A percentile compares a stretch with the other conserved stretches of the same genome.
Conservation (phyloP, 768 basidiomycete species). For the Phaeotremella skinneri region DNA sequence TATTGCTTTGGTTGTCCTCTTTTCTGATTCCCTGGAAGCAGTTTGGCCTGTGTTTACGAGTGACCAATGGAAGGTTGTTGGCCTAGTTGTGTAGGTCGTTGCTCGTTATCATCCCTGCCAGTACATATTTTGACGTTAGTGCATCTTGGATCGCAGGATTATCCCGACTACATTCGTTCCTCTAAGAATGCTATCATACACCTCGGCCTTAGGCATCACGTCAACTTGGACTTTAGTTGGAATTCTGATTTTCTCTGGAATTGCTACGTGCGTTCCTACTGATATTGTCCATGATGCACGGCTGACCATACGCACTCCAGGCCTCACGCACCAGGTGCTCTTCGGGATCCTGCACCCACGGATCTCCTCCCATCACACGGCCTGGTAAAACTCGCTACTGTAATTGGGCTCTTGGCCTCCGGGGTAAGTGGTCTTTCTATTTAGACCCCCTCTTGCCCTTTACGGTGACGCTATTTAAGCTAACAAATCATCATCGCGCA, state of each 20-base stretch:
- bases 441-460: neutral
- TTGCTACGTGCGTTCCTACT: conserved; percentile 28
- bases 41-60: conserved; percentile 37
- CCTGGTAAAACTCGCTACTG: conserved; percentile 34
- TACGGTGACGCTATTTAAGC: too few relatives aligned
- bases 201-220: conserved; percentile 41
- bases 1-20: conserved; percentile 41
- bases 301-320: neutral
- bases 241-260: conserved; percentile 45
- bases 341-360: conserved; percentile 42
- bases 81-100: conserved; percentile 32
- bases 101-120: neutral
- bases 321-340: conserved; percentile 34
- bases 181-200: conserved; percentile 45
- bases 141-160: conserved; percentile 33
- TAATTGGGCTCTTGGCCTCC: conserved; percentile 41
- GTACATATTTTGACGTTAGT: too few relatives aligned
- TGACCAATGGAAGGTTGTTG: conserved; percentile 41
- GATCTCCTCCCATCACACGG: conserved; percentile 45
- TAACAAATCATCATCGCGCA: conserved; percentile 7
- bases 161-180: conserved; percentile 48
- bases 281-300: neutral
- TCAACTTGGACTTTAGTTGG: conserved; percentile 39
- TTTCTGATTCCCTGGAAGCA: conserved; percentile 42
- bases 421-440: conserved; percentile 22